These are phyloP conservation scores for Verticillium tricorpus DNA, from an alignment of 2,329 filamentous ascomycete genomes.

Conservation along the genomic window DNA sequence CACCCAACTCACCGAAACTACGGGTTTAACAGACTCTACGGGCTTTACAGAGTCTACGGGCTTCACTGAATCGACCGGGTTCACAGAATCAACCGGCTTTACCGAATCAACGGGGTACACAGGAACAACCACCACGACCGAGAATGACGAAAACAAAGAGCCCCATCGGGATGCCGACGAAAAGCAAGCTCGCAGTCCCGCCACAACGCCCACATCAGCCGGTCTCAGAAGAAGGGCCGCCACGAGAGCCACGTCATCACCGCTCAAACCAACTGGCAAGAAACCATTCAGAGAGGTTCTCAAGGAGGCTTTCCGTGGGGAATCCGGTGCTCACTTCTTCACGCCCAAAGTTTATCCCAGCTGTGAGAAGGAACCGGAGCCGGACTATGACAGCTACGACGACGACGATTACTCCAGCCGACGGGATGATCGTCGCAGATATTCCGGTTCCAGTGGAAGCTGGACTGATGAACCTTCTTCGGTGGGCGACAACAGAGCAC, in stretches of 20 bases:
- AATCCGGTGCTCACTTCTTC: constrained; percentile 45
- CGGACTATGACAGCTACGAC: constrained; percentile 18
- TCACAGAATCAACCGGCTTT: constrained; percentile 7
- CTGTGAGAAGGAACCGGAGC: constrained; percentile 32
- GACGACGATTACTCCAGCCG: constrained; percentile 18
- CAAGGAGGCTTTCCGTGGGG: constrained; percentile 58
- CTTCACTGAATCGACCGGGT: constrained; percentile 1
- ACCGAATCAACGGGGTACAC: constrained; percentile 1
- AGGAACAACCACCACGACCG: constrained; percentile 8
- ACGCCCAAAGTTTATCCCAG: constrained; percentile 44
- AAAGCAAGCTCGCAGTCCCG: constrained; percentile 7
- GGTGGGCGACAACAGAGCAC: constrained; percentile 11
- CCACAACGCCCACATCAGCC: constrained; percentile 27
- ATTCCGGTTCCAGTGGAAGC: constrained; percentile 26
- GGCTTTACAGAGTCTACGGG: constrained; percentile 10
- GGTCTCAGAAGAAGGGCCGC: constrained; percentile 53
- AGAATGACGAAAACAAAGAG: constrained; percentile 8
- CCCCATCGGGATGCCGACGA: constrained; percentile 4
- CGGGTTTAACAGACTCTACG: constrained; percentile 6
- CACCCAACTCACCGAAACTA: constrained; percentile 8
- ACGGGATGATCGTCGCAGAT: constrained; percentile 18
- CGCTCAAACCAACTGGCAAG: constrained; percentile 41
- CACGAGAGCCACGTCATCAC: constrained; percentile 44
- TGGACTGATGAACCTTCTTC: constrained; percentile 21
- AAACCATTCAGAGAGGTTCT: constrained; percentile 53